Base-by-base conservation (phyloP, 257 asterid species). In the Scutellaria baicalensis region DNA sequence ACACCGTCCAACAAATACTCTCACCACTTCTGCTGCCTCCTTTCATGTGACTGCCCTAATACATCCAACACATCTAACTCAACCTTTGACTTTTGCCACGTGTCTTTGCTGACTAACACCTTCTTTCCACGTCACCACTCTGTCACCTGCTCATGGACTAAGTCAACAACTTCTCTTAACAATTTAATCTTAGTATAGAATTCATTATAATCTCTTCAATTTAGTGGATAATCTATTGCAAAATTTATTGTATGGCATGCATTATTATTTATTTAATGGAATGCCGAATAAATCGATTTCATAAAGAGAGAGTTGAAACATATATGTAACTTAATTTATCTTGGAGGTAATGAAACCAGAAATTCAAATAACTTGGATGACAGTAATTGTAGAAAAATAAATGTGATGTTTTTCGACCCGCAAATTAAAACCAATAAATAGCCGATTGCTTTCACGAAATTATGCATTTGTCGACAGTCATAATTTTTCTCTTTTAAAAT, bases 1-100 rank as follows among this genome's bases (percentile, higher is more conserved):
- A 71, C 16, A 75, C 81, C 82, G 80, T 43, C 84, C 78, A 70
- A 76, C 59, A 82, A 73, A 68, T 72, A 39, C 12, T 51, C 5
- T 38, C 20, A 16, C 33, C 73, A 50, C 31, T 50, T 40, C 9
- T 57, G n/a, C n/a, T n/a, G 54, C 57, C 75, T 44, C 51, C 12
- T 66, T 60, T 74, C 82, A 77, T 73, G 76, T 66, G 79, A 70
- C 31, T 77, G 66, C 74, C 55, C 77, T 54, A 12, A 78, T 66
- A 6, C 6, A 47, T 65, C 74, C 76, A 12, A 4, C 56, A 59
- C 45, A 59, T 42, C 39, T 13, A 45, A 38, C 59, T 35, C 59
- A 40, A 56, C 60, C 11, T 23, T 16, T 17, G 45, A 43, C 64
- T 43, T 50, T 31, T 52, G 59, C 75, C 59, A 57, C 66, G 55